phyloP scores from a whole-genome alignment of 495 filamentous ascomycete species.

The Aspergillus ostianus region DNA sequence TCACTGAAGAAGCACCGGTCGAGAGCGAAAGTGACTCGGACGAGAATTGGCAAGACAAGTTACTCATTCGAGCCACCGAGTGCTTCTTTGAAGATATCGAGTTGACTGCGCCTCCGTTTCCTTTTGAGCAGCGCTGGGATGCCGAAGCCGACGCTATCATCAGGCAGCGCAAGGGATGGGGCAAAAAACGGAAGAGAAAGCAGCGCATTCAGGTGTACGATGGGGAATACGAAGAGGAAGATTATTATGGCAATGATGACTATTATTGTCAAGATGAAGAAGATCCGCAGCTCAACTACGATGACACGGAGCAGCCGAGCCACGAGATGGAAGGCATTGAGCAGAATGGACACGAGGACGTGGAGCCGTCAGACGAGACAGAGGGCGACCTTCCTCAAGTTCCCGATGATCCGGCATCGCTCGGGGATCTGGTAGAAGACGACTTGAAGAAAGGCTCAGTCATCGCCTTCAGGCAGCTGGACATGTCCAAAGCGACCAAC shows the following conservation, averaged over 20 bases:
- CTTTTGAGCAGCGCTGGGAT: conserved; percentile 89
- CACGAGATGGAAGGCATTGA: conserved; percentile 10
- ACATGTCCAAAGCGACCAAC: conserved; percentile 68
- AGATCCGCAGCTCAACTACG: conserved; percentile 52
- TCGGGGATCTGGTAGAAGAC: conserved; percentile 52
- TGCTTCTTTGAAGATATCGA: conserved; percentile 72
- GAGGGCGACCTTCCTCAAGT: conserved; percentile 61
- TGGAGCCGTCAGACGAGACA: conserved; percentile 24
- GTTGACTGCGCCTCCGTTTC: conserved; percentile 80
- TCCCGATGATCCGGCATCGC: conserved; percentile 58
- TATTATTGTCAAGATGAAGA: conserved; percentile 30
- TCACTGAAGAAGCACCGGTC: conserved; percentile 14
- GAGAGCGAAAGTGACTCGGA: conserved; percentile 28
- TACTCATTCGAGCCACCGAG: conserved; percentile 73
- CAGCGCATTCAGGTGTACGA: conserved; percentile 51
- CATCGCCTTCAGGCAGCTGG: conserved; percentile 76
- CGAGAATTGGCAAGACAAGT: conserved; percentile 69
- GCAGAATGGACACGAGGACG: conserved; percentile 1
- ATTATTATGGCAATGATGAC: conserved; percentile 22
- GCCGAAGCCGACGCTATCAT: conserved; percentile 59
- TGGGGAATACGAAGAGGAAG: background rate
- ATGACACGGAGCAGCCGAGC: conserved; percentile 35
- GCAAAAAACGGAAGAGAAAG: conserved; percentile 56
- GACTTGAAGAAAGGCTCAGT: conserved; percentile 62
- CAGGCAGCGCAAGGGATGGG: conserved; percentile 34